These are phyloP conservation scores for Saccharomycopsis fibuligera DNA, from an alignment of 805 yeast species.

Conservation along the genomic window DNA sequence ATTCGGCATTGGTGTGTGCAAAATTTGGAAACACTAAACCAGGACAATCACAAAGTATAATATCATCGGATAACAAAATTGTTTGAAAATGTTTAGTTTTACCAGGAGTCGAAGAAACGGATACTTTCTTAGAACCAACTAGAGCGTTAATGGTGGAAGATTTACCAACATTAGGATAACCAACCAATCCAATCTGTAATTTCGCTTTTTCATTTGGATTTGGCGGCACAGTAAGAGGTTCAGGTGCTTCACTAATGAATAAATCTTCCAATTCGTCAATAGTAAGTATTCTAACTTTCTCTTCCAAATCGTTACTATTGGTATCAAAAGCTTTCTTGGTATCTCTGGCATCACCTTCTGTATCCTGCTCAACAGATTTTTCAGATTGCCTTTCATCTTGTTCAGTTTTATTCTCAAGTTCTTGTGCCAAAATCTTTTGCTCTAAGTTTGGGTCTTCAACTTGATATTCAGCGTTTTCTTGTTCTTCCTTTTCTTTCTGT, in stretches of 20 bases:
- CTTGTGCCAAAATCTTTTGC: conserved; percentile 23
- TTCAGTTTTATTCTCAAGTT: conserved; percentile 16
- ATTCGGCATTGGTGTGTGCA: conserved; percentile 92
- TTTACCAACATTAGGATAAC: conserved; percentile 95
- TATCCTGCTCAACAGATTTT: conserved; percentile 23
- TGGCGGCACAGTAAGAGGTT: conserved; percentile 44
- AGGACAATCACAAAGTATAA: conserved; percentile 94
- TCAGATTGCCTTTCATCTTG: background rate
- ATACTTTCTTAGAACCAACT: conserved; percentile 95
- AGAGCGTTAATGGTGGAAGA: conserved; percentile 97
- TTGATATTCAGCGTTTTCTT: conserved; percentile 26
- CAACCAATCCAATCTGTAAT: conserved; percentile 90
- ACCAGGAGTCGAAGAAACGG: conserved; percentile 98
- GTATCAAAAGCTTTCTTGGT: conserved; percentile 27
- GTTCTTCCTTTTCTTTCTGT: conserved; percentile 52
- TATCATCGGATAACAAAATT: conserved; percentile 72
- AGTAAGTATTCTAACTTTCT: conserved; percentile 61
- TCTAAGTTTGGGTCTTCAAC: conserved; percentile 26
- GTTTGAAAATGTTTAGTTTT: conserved; percentile 99
- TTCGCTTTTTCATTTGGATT: conserved; percentile 54
- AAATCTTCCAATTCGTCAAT: conserved; percentile 81
- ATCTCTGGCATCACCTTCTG: conserved; percentile 26
- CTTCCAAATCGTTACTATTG: conserved; percentile 28
- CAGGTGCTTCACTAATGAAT: conserved; percentile 75
- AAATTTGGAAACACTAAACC: conserved; percentile 98